Conservation (phyloP, 78 protist genomes). For the Thecamonas trahens region DNA sequence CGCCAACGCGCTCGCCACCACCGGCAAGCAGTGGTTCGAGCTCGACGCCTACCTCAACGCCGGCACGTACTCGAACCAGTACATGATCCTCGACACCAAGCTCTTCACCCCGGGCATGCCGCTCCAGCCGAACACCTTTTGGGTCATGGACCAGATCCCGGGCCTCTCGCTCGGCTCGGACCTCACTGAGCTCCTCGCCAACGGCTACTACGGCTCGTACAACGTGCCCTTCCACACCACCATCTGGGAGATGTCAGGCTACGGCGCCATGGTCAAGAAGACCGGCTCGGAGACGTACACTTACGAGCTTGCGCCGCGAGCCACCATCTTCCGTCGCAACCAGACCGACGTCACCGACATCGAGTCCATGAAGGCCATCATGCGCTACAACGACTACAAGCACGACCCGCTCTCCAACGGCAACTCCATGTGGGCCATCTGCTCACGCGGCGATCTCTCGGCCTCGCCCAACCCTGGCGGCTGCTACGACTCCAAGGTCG, state of each 20-base stretch:
- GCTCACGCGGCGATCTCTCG: too few species aligned
- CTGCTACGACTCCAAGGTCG: too few species aligned
- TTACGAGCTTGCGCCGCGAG: constrained; percentile 16
- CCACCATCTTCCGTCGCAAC: constrained; percentile 21
- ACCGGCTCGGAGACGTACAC: constrained; percentile 7
- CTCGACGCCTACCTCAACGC: constrained; percentile 19
- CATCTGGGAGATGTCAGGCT: constrained; percentile 60
- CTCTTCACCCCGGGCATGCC: constrained; percentile 45
- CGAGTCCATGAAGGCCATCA: constrained; percentile 30
- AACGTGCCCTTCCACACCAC: constrained; percentile 71
- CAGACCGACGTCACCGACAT: constrained; percentile 20
- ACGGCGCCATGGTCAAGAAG: constrained; percentile 11
- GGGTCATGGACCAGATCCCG: constrained; percentile 76
- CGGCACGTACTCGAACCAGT: constrained; percentile 76
- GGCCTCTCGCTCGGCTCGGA: constrained; percentile 41
- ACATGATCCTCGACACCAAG: constrained; percentile 59
- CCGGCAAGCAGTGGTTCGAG: constrained; percentile 22
- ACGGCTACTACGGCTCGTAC: constrained; percentile 70
- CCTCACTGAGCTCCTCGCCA: constrained; percentile 34
- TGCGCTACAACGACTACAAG: constrained; percentile 67
- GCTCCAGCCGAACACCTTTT: constrained; percentile 42
- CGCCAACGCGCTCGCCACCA: constrained; percentile 20
- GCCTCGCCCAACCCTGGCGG: too few species aligned
- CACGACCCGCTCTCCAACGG: constrained; percentile 65
- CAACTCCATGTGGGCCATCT: constrained; percentile 56